These are phyloP conservation scores for Starmerella apis DNA, from an alignment of 805 yeast genomes.

Conservation along the genomic window DNA sequence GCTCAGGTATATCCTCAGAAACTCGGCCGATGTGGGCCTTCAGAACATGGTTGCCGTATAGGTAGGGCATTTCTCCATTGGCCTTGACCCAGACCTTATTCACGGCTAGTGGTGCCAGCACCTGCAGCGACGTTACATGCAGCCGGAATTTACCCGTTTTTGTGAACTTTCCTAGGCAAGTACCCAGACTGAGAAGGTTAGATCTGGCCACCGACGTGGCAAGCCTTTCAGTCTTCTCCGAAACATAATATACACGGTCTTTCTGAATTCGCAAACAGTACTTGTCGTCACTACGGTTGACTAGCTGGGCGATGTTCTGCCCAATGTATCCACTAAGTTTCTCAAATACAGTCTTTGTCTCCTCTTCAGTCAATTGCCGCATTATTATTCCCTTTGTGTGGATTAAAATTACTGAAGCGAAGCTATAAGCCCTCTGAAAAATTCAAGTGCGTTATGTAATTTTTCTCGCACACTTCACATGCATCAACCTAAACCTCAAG, in stretches of 20 bases:
- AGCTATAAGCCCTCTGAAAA: neutral
- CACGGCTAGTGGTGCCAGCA: conserved; percentile 77
- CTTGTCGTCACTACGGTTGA: conserved; percentile 72
- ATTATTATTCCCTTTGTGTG: conserved; percentile 32
- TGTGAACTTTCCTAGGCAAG: conserved; percentile 92
- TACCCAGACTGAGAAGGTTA: conserved; percentile 84
- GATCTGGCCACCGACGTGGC: conserved; percentile 88
- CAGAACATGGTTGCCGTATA: conserved; percentile 90
- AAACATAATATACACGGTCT: conserved; percentile 88
- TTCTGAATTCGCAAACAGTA: conserved; percentile 93
- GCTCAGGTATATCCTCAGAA: conserved; percentile 97
- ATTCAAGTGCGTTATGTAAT: conserved; percentile 4
- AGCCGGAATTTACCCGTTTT: conserved; percentile 93
- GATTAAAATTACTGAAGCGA: neutral
- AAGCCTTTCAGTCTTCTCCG: conserved; percentile 63
- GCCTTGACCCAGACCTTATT: conserved; percentile 93
- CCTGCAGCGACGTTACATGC: conserved; percentile 82
- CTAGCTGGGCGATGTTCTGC: conserved; percentile 78
- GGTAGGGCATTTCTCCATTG: conserved; percentile 97
- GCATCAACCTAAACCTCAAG: too few species aligned
- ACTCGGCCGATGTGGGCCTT: conserved; percentile 95
- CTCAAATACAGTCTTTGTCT: conserved; percentile 90
- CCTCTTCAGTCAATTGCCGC: conserved; percentile 96
- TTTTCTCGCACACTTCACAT: neutral
- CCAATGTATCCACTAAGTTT: conserved; percentile 94